Base-by-base conservation (phyloP, 1,284 basidiomycete genomes). In the Cutaneotrichosporon sp. region DNA sequence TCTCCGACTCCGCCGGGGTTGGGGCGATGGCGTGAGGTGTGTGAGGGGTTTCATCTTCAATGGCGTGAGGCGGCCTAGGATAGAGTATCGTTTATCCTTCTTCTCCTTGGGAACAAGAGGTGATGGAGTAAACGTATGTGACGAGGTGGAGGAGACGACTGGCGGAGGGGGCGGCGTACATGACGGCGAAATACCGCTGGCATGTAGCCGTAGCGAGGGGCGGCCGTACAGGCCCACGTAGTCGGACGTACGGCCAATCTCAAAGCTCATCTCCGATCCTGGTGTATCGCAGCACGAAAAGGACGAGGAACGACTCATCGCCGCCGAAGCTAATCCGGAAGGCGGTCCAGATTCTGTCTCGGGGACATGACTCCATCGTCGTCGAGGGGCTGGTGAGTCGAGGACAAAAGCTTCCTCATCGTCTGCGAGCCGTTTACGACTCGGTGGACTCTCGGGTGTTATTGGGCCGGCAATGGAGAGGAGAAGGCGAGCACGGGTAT, bases 211-310 rank as follows among this genome's bases (percentile, higher is more conserved):
- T 10, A 63, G 49, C 31, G 51, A 26, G 2, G 56, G 22, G 10
- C 62, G 60, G 36, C 67, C 67, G 26, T 68, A 68, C 9, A 65
- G 40, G 9, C 32, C 22, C 2, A 68, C 47, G 53, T 65, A 68
- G 62, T 68, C 67, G 22, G 64, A 55, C 0, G 62, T 21, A n/a
- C 67, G 64, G 10, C 62, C 67, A 9, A 56, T 57, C 53, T 68
- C 67, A 26, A 68, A 68, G 47, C 59, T 61, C n/a, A 64, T 58
- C 42, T 68, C 67, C 6, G 63, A 64, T 8, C 58, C 51, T 21
- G 63, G 63, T 2, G 63, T 64, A 53, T 59, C 58, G 51, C 62
- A 63, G 36, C 52, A 55, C n/a, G 52, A 60, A 36, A 42, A 56
- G 13, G 63, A 64, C 18, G 63, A 50, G 8, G 63, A 51, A 30